These are phyloP conservation scores for Cryomyces minteri DNA, from an alignment of 495 filamentous ascomycete genomes.

Conservation along the genomic window DNA sequence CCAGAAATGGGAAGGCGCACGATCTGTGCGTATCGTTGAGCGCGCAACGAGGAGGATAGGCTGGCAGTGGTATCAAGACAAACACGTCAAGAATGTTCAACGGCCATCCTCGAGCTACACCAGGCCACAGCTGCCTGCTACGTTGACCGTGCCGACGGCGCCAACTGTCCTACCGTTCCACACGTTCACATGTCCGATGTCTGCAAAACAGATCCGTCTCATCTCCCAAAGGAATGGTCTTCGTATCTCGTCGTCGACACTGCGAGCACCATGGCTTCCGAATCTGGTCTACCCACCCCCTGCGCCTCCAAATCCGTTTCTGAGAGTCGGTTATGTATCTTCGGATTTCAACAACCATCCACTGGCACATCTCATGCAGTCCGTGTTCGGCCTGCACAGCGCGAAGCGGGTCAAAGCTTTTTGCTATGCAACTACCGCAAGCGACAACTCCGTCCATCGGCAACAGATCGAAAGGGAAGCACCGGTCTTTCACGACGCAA, in stretches of 20 bases:
- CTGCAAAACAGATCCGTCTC: slow-evolving; percentile 80
- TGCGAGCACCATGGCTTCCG: slow-evolving; percentile 76
- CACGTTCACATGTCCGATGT: slow-evolving; percentile 89
- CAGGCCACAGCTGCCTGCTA: slow-evolving; percentile 56
- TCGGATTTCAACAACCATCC: slow-evolving; percentile 99
- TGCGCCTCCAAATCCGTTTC: slow-evolving; percentile 56
- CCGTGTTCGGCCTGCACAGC: slow-evolving; percentile 88
- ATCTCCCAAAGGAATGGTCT: slow-evolving; percentile 93
- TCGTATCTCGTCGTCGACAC: slow-evolving; percentile 76
- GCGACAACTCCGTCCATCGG: slow-evolving; percentile 80
- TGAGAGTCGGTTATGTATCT: slow-evolving; percentile 90
- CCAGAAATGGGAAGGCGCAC: slow-evolving; percentile 71
- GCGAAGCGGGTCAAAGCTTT: slow-evolving; percentile 55
- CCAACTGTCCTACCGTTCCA: slow-evolving; percentile 98
- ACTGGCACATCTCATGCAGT: slow-evolving; percentile 94
- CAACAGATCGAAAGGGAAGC: slow-evolving; percentile 90
- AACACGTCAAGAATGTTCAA: slow-evolving; percentile 42
- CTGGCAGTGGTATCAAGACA: slow-evolving; percentile 81
- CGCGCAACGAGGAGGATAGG: slow-evolving; percentile 57
- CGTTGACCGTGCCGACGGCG: slow-evolving; percentile 66
- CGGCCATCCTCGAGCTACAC: slow-evolving; percentile 42
- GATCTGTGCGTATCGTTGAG: slow-evolving; percentile 72
- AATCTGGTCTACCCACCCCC: slow-evolving; percentile 67
- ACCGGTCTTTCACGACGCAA: slow-evolving; percentile 81
- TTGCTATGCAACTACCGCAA: slow-evolving; percentile 92